Evolutionary conservation across 2,329 filamentous ascomycete species (phyloP).

Genomic region (Venturia oleaginea): DNA sequence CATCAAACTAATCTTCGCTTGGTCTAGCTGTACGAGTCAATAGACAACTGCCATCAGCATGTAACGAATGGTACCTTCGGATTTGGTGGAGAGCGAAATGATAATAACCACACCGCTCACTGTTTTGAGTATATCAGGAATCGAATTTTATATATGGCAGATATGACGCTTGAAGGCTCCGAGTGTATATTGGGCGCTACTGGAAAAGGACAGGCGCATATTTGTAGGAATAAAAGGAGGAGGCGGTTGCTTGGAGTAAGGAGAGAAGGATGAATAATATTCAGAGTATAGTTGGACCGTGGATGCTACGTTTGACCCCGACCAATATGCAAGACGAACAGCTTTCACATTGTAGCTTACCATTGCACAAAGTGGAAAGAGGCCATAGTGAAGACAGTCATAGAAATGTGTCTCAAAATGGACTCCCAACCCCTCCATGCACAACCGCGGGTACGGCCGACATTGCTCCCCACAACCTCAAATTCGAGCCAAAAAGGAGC

Average conservation of each 20-base stretch:
- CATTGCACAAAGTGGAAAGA: not conserved
- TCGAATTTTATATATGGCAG: conserved; percentile 25
- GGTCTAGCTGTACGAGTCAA: conserved; percentile 21
- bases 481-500: too few relatives aligned
- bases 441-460: not conserved
- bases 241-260: conserved; percentile 26
- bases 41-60: conserved; percentile 28
- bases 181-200: conserved; percentile 16
- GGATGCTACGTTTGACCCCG: not conserved
- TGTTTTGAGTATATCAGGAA: conserved; percentile 28
- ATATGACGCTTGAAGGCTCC: conserved; percentile 28
- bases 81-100: conserved; percentile 18
- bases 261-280: conserved; percentile 25
- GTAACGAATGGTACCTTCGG: conserved; percentile 22
- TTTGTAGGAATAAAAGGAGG: conserved; percentile 25
- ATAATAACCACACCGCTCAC: conserved; percentile 21
- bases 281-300: conserved; percentile 24
- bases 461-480: not conserved
- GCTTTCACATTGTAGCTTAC: too few relatives aligned
- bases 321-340: too few relatives aligned
- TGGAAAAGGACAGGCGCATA: conserved; percentile 22
- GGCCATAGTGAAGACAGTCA: not conserved
- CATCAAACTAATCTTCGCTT: not conserved
- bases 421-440: not conserved
- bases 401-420: not conserved